Conservation (phyloP, 176 grass and related monocot species). For the Oryza rufipogon region DNA sequence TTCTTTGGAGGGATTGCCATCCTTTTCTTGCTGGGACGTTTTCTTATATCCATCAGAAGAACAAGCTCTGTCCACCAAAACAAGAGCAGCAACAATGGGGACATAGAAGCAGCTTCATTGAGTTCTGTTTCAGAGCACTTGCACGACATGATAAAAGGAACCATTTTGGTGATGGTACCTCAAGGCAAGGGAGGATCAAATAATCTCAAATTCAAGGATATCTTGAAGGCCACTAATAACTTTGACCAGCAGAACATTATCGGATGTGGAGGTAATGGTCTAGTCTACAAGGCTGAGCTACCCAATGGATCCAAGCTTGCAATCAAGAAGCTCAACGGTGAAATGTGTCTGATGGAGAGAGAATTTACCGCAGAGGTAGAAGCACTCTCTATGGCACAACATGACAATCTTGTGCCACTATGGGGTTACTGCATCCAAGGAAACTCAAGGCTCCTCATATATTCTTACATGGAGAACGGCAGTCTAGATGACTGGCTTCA, state of each 20-base stretch:
- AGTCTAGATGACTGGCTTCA: constrained; percentile 95
- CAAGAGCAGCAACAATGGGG: constrained; percentile 42
- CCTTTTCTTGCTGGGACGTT: constrained; percentile 58
- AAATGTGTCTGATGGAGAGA: constrained; percentile 81
- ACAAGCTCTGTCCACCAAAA: constrained; percentile 37
- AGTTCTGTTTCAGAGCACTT: constrained; percentile 52
- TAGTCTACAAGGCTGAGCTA: constrained; percentile 81
- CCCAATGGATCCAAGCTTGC: constrained; percentile 66
- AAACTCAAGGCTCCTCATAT: constrained; percentile 71
- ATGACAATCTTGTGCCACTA: constrained; percentile 78
- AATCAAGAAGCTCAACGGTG: constrained; percentile 83
- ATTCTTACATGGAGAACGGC: constrained; percentile 97
- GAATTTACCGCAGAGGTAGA: constrained; percentile 86
- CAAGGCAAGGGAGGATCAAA: constrained; percentile 55
- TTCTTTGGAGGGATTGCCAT: constrained; percentile 59
- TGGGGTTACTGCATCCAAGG: constrained; percentile 82
- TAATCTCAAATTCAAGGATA: constrained; percentile 59
- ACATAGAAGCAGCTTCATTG: constrained; percentile 54
- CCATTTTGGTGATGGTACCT: constrained; percentile 62
- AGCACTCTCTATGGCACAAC: constrained; percentile 72
- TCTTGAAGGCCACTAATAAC: constrained; percentile 84
- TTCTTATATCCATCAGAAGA: constrained; percentile 49
- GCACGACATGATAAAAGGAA: constrained; percentile 48
- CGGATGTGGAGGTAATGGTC: constrained; percentile 82
- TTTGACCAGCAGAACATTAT: constrained; percentile 87